These are phyloP conservation scores for Eucalyptus sp. DNA, from an alignment of 345 rosid species.

Conservation along the genomic window DNA sequence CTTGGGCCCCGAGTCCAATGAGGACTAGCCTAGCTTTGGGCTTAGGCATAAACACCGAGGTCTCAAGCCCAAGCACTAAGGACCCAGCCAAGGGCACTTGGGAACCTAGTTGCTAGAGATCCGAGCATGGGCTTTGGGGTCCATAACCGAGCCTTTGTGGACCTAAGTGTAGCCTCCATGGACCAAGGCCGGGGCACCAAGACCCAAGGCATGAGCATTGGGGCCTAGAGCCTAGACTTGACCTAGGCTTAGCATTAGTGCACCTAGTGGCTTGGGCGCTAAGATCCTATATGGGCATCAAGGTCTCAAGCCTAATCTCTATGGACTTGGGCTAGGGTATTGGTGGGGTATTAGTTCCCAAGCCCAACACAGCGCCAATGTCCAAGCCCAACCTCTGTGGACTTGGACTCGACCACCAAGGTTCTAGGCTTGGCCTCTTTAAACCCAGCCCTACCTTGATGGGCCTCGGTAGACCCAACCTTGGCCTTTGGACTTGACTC, in stretches of 20 bases:
- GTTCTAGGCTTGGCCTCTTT: neutral
- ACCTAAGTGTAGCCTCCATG: neutral
- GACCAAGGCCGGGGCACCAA: neutral
- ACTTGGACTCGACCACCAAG: neutral
- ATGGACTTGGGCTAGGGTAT: neutral
- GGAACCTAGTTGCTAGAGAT: neutral
- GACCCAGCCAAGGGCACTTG: neutral
- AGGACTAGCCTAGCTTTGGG: rapidly evolving
- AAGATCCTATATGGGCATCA: rapidly evolving
- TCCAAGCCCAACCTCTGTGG: neutral
- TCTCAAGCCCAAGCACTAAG: neutral
- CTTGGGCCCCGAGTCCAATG: neutral
- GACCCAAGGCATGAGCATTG: rapidly evolving
- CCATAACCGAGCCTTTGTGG: neutral
- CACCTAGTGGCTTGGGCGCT: neutral
- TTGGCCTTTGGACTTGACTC: neutral
- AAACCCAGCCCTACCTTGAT: rapidly evolving
- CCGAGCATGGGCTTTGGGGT: neutral
- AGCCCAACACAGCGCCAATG: neutral
- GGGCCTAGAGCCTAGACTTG: neutral
- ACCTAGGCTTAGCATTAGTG: too few relatives aligned
- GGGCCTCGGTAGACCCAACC: neutral
- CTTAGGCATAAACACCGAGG: rapidly evolving
- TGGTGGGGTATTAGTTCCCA: too few relatives aligned
- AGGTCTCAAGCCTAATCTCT: rapidly evolving